Percentiles rank a stretch among this genome's conserved stretches.
phyloP scores from a whole-genome alignment of 2,329 filamentous ascomycete genomes.

The Monosporascus ibericus region DNA sequence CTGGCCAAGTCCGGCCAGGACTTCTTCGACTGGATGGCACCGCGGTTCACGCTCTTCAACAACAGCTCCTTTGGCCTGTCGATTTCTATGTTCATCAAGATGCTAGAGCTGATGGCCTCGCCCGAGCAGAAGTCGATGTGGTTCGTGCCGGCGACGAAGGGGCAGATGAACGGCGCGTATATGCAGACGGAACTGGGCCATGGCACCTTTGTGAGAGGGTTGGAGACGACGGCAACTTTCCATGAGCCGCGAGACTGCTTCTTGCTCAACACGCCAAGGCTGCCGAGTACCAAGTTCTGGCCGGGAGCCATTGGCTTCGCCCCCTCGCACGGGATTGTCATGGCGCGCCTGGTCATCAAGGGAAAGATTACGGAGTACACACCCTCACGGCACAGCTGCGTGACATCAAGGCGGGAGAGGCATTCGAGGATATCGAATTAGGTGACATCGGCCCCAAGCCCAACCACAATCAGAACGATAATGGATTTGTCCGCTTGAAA shows the following conservation, averaged over 20 bases:
- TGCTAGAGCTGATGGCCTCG: slow-evolving; percentile 7
- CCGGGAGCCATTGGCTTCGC: slow-evolving; percentile 21
- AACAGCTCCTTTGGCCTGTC: slow-evolving; percentile 9
- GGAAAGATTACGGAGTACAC: slow-evolving; percentile 23
- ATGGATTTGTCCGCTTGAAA: slow-evolving; percentile 27
- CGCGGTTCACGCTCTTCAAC: slow-evolving; percentile 10
- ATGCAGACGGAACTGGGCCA: slow-evolving; percentile 27
- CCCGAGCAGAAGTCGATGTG: slow-evolving; percentile 6
- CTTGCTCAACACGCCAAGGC: slow-evolving; percentile 22
- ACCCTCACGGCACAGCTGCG: slow-evolving; percentile 24
- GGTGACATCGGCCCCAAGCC: slow-evolving; percentile 23
- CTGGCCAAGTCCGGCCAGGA: slow-evolving; percentile 15
- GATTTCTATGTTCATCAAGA: slow-evolving; percentile 12
- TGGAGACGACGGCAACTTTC: slow-evolving; percentile 27
- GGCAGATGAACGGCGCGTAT: slow-evolving; percentile 23
- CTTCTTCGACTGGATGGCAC: slow-evolving; percentile 15
- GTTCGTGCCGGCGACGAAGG: slow-evolving; percentile 7
- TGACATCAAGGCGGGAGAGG: slow-evolving; percentile 17
- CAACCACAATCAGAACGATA: slow-evolving; percentile 23
- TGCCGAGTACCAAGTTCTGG: slow-evolving; percentile 25
- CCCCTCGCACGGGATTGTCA: slow-evolving; percentile 23
- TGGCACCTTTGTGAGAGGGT: slow-evolving; percentile 23
- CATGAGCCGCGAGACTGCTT: slow-evolving; percentile 22
- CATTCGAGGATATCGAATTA: slow-evolving; percentile 20
- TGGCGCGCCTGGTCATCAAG: slow-evolving; percentile 23